Evolutionary conservation across 352 stramenopile genomes (phyloP), one percentile per base, ranked within the genome.

Genomic region (Phytophthora citricola): DNA sequence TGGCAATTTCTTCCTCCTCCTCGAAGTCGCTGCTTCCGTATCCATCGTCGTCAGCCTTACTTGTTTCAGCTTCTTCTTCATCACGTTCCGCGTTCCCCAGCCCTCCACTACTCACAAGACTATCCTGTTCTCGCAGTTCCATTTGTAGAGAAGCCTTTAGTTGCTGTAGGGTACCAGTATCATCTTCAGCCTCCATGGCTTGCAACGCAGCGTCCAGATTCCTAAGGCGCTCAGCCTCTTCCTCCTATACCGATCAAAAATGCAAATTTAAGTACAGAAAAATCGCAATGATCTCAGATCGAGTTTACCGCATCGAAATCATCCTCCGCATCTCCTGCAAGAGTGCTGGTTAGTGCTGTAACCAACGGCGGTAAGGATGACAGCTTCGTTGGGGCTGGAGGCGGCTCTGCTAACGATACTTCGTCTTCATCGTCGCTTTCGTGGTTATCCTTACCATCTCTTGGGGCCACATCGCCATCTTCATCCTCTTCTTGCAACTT

Each of bases 1-100:
- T 95, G 22, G 67, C 70, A 49, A 93, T 71, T 41, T 87, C 83
- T 57, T 92, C 85, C 59, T 92, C 82, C 55, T 93, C 83, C 53
- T 95, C 85, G 66, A 95, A 95, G 51, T 95, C 85, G 50, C 84
- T 93, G 47, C 81, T 93, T 7, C 84, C 85, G 47, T 95, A 95
- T 32, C 79, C 80, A 39, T 90, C 58, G 0, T 67, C 54, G 12
- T 48, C 49, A 26, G 15, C 26, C 39, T 55, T 59, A 15, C 17
- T 54, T 15, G 39, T 6, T 60, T 52, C 22, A 39, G 51, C 29
- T 26, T 72, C 59, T 32, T 4, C 2, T 36, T 51, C 51, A 10
- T 65, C 50, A 26, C 24, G 24, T 31, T 63, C 54, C 9, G 22
- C 44, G 40, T 61, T 55, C 7, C 39, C 60, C 32, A 47, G 45